Base-by-base conservation (phyloP, 441 rosid genomes). In the Arabidopsis hybrid region DNA sequence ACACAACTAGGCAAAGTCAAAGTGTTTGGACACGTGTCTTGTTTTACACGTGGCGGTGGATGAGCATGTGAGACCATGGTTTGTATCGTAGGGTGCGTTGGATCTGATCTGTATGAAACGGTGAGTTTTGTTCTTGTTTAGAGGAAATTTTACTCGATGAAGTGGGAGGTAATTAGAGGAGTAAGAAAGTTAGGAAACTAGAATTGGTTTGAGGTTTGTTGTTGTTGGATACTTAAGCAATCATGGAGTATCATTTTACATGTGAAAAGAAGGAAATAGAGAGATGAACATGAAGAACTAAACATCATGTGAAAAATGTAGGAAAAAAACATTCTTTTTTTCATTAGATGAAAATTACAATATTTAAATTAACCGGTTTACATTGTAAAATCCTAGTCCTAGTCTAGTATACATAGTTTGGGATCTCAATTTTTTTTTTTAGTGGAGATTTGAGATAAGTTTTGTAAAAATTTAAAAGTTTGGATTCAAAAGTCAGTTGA, bases 81-180 rank as follows among this genome's bases (percentile, higher is more conserved):
- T 60, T 67, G 11, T 60, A 32, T 0, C 32, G 26, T 67, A 8
- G 49, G 73, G 58, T 75, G 73, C 51, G 73, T 43, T 21, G 69
- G 18, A 60, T 1, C 3, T 18, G 78, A 75, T 75, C 43, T 47
- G 47, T 1, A 3, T 40, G 39, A 66, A 51, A 77, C 80, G 72
- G 8, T 65, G 72, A 63, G 63, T 65, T 75, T 67, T 36, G 14
- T 7, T 21, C 10, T 8, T 12, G 49, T 35, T 1, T 62, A 47
- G n/a, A 42, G 10, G 14, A 0, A 6, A 1, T 1, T 29, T 60
- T 36, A 52, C 64, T 60, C 40, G 42, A 42, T 21, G 5, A 50
- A 58, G 3, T 8, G n/a, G 26, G 7, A 6, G 8, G 4, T 8
- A 39, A 29, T 67, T 2, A 0, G 18, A 2, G 12, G 14, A 3